Evolutionary conservation across 73 alveolate genomes (phyloP).

Genomic region (Tetrahymena thermophila): DNA sequence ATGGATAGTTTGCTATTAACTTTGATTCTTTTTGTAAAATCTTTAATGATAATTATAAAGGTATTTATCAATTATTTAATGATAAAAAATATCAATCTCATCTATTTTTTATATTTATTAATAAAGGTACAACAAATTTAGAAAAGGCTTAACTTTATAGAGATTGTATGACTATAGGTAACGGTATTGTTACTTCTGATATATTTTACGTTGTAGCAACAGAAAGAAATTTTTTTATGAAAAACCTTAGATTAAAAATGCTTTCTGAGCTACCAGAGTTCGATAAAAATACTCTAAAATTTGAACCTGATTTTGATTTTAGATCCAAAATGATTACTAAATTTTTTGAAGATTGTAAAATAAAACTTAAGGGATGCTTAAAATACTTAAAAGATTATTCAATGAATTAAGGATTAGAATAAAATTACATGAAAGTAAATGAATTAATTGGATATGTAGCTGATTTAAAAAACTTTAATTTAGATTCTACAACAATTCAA

Average conservation of each 20-base stretch:
- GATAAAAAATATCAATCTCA: neutral
- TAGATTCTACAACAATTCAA: neutral
- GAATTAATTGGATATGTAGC: neutral
- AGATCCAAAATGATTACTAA: neutral
- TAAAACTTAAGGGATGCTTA: neutral
- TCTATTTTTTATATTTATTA: neutral
- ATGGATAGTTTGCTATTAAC: neutral
- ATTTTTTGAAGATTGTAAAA: neutral
- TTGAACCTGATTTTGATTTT: neutral
- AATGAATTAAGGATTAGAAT: neutral
- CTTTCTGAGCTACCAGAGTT: neutral
- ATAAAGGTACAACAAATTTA: neutral
- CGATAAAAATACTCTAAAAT: neutral
- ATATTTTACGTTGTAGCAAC: neutral
- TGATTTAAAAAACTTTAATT: neutral
- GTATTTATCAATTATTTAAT: neutral
- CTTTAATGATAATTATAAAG: neutral
- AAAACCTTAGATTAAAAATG: neutral
- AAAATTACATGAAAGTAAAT: neutral
- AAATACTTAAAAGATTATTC: neutral
- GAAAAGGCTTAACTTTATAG: neutral
- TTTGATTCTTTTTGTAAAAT: neutral
- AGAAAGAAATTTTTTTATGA: neutral
- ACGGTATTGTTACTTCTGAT: neutral
- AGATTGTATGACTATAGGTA: neutral